These are phyloP conservation scores for Camelina laxa DNA, from an alignment of 345 rosid genomes.

Conservation along the genomic window DNA sequence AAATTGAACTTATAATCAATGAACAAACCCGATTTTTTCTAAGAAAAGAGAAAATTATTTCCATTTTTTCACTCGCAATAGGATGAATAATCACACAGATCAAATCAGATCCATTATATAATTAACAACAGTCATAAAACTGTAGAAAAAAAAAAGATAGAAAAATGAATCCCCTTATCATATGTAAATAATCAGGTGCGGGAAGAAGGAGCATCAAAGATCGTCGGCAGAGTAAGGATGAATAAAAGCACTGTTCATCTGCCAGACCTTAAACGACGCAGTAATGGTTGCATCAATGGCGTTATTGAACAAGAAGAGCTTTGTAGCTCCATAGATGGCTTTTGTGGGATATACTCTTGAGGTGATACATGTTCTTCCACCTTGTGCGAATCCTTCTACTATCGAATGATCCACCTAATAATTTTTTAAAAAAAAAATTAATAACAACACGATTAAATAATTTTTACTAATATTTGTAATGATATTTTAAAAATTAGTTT, in stretches of 20 bases:
- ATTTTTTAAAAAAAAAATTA: not conserved
- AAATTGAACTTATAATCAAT: too few species aligned
- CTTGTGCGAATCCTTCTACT: constrained; percentile 81
- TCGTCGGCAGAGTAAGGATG: constrained; percentile 49
- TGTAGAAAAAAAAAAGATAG: not conserved
- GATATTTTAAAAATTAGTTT: not conserved
- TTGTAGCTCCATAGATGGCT: constrained; percentile 73
- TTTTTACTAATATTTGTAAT: not conserved
- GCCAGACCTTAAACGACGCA: constrained; percentile 67
- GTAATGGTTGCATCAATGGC: constrained; percentile 55
- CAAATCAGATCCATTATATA: not conserved
- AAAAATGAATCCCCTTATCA: not conserved
- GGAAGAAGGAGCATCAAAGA: not conserved
- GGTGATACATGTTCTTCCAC: constrained; percentile 71
- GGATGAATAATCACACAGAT: too few species aligned
- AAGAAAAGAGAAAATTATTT: too few species aligned
- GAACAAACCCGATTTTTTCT: too few species aligned
- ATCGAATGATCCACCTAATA: constrained; percentile 79
- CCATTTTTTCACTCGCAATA: too few species aligned
- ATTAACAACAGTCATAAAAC: not conserved
- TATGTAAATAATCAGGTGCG: constrained; percentile 22
- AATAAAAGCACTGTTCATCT: constrained; percentile 73
- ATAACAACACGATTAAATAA: not conserved
- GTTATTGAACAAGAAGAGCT: constrained; percentile 77
- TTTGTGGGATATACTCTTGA: constrained; percentile 77